Base-by-base conservation (phyloP, 371 early-diverging fungal species). In the Smittium mucronatum region DNA sequence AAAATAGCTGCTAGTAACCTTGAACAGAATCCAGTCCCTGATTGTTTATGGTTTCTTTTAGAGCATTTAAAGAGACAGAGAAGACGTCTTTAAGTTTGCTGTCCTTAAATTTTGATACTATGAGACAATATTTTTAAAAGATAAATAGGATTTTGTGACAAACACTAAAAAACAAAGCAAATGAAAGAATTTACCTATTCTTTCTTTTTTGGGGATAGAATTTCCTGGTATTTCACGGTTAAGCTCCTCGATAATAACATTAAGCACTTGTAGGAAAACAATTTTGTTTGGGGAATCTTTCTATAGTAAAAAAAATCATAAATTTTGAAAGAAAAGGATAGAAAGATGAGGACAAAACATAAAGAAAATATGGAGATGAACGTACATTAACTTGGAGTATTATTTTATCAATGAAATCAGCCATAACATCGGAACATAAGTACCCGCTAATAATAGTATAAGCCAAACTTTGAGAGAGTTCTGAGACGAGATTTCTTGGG, bases 61-160 rank as follows among this genome's bases (percentile, higher is more conserved):
- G 1, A 15, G 17, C 29, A 31, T 36, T 35, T 11, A 36, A 16
- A n/a, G 47, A n/a, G 2, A 31, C 57, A n/a, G 26, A 36, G 71
- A 91, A 91, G 32, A 91, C 86, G 28, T 83, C 77, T 2, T 87
- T 79, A 8, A 94, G 72, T 71, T 92, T 89, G 25, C 81, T 78
- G 77, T 93, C 93, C 58, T 92, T 83, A 75, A 93, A 94, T 35
- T 86, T 86, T 33, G 90, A 86, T 21, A 91, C 93, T 80, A 78
- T 67, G 16, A 34, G 2, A 29, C 5, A 26, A 25, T 28, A 64
- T 64, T 29, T 34, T 29, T 15, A 64, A 29, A n/a, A n/a, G n/a
- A n/a, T n/a, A n/a, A n/a, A n/a, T n/a, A n/a, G n/a, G n/a, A n/a
- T 17, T 61, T 61, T 17, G 26, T 61, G 15, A 61, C 5, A 29